A percentile compares a stretch with the other conserved stretches of the same genome.
These are phyloP conservation scores for Claviceps arundinis DNA, from an alignment of 2,329 filamentous ascomycete genomes.

Conservation along the genomic window DNA sequence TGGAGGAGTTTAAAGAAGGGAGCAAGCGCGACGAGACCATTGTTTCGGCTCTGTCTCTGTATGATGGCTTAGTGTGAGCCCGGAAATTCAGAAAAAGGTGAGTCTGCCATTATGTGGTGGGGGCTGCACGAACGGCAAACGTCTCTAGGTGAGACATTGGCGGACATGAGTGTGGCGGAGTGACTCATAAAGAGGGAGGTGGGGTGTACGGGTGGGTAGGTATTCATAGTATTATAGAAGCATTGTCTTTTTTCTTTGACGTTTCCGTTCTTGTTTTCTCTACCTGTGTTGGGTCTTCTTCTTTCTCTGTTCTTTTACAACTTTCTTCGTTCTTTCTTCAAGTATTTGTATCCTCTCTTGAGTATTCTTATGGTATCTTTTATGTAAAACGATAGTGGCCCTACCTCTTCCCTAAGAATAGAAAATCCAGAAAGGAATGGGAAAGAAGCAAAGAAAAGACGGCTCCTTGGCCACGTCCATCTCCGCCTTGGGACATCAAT, in stretches of 20 bases:
- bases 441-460: background rate
- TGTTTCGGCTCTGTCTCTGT: conserved; percentile 88
- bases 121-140: no score
- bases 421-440: background rate
- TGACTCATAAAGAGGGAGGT: background rate
- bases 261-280: background rate
- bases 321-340: no score
- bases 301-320: no score
- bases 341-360: no score
- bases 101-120: background rate
- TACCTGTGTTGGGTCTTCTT: background rate
- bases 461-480: no score
- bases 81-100: background rate
- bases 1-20: conserved; percentile 98
- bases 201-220: background rate
- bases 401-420: no score
- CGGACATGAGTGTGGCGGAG: background rate
- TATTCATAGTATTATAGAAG: background rate
- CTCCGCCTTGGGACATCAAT: no score
- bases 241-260: background rate
- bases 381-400: no score
- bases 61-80: conserved; percentile 76
- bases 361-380: no score
- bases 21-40: conserved; percentile 98
- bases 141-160: background rate